Evolutionary conservation across 2,329 filamentous ascomycete genomes (phyloP).

Genomic region (Lecanicillium sp.): DNA sequence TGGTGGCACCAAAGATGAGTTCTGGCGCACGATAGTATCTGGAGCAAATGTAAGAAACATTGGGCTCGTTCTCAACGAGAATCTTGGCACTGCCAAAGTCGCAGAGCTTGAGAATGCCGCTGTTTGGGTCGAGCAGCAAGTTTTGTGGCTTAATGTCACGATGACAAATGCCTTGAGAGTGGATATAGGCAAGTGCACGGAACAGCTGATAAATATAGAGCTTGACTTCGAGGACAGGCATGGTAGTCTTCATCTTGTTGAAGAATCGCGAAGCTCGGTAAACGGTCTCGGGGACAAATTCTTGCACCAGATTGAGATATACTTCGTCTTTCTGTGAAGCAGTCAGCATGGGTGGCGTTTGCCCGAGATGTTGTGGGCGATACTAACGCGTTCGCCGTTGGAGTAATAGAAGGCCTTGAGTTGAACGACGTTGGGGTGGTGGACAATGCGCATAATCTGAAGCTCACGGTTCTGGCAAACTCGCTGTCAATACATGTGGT

Average conservation of each 20-base stretch:
- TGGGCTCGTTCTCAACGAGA: constrained; percentile 95
- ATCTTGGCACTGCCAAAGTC: constrained; percentile 99
- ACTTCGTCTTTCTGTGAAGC: constrained; percentile 81
- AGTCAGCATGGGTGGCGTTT: constrained; percentile 1
- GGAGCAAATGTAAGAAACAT: constrained; percentile 99
- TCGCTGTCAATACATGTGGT: neutral
- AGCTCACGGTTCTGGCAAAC: constrained; percentile 83
- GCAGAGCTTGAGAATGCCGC: constrained; percentile 90
- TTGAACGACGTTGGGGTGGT: constrained; percentile 97
- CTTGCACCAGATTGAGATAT: constrained; percentile 95
- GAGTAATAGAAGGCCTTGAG: constrained; percentile 99
- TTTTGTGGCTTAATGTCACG: constrained; percentile 99
- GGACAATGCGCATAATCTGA: constrained; percentile 99
- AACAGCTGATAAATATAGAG: constrained; percentile 99
- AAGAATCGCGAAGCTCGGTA: constrained; percentile 98
- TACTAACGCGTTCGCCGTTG: constrained; percentile 85
- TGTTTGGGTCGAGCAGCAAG: constrained; percentile 82
- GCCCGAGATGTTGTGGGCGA: neutral
- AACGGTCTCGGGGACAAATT: constrained; percentile 96
- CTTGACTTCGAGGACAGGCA: constrained; percentile 98
- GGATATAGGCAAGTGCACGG: constrained; percentile 95
- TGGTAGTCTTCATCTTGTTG: constrained; percentile 99
- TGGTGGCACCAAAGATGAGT: constrained; percentile 96
- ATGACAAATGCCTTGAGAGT: constrained; percentile 98
- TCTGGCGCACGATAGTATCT: constrained; percentile 97